Base-by-base conservation (phyloP, 176 grass and related monocot genomes). In the Eremochloa ophiuroides region DNA sequence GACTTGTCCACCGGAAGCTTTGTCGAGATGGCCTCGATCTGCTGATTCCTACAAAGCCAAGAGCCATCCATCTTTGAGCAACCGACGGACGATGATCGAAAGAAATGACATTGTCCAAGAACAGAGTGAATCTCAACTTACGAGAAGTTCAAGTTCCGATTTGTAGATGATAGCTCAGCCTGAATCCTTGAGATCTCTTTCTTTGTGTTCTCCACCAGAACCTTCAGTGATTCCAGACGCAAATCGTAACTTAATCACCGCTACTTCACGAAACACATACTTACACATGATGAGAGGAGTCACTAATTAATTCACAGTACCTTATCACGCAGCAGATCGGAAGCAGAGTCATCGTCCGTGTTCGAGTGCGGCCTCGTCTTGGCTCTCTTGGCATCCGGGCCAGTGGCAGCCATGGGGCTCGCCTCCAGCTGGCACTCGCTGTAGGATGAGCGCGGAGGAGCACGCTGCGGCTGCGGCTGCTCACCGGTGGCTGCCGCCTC, bases 181-280 rank as follows among this genome's bases (percentile, higher is more conserved):
- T 94, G 92, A 62, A 98, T 98, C 86, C 90, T 82, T 71, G 92
- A 93, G 22, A 98, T 92, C 53, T 98, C 95, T 79, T 91, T 89
- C 89, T 93, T 94, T 75, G 91, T 98, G 58, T 86, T 92, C 61
- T 94, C 90, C 42, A 89, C 90, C 63, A 93, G 73, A 60, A 93
- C 86, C 95, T 98, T 82, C 67, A 87, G 83, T 65, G 50, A 76
- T 82, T 75, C 18, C 31, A 80, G 39, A 73, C 4, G 67, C 29
- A 70, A 26, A 64, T 1, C 6, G 30, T 69, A 76, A 80, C 28
- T 67, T 25, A 1, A n/a, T 83, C 16, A 62, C n/a, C 10, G 23
- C 1, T 15, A 10, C 40, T 71, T 0, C 46, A 64, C 41, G 40
- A 47, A 82, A 55, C 1, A 43, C 7, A 34, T 40, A 29, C 69